Base-by-base conservation (phyloP, 148 eudicot genomes). In the Drosera capensis region DNA sequence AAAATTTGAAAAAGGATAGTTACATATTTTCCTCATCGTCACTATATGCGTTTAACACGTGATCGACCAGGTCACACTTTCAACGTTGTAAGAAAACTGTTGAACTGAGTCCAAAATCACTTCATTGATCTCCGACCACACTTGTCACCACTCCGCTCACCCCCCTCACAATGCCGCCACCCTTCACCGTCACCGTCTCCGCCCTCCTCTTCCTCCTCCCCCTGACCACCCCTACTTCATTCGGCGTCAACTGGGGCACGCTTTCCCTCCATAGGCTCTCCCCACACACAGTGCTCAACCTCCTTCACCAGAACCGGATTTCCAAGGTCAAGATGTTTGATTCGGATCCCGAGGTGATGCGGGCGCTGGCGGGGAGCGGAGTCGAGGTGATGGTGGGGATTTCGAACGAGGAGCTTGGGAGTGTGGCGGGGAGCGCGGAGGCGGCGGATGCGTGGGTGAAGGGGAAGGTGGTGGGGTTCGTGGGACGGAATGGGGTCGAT, bases 221-320 rank as follows among this genome's bases (percentile, higher is more conserved):
- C n/a, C n/a, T n/a, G n/a, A n/a, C n/a, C n/a, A n/a, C n/a, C n/a
- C n/a, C n/a, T n/a, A n/a, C n/a, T n/a, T n/a, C n/a, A n/a, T n/a
- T 85, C 45, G 95, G 95, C 5, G 80, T 85, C 56, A 85, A 80
- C 72, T 85, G 95, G 95, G 95, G 95, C 0, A 74, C 80, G 3
- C 4, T 80, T 7, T 75, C 95, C 0, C 26, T 14, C 17, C 92
- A 85, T 63, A 64, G 59, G 49, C 43, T 78, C 20, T 54, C 92
- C 1, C 72, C 95, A 5, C 26, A 63, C 1, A 74, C 66, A 1
- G 95, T 71, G 56, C 82, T 80, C 57, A 66, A 81, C 74, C 82
- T 85, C 3, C 45, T 85, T 31, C 60, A 43, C 23, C 50, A 14
- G 15, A 85, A 85, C 72, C 72, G 64, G 64, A 80, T 85, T 45